These are phyloP conservation scores for Capsicum rhomboideum DNA, from an alignment of 257 asterid species.

Conservation along the genomic window DNA sequence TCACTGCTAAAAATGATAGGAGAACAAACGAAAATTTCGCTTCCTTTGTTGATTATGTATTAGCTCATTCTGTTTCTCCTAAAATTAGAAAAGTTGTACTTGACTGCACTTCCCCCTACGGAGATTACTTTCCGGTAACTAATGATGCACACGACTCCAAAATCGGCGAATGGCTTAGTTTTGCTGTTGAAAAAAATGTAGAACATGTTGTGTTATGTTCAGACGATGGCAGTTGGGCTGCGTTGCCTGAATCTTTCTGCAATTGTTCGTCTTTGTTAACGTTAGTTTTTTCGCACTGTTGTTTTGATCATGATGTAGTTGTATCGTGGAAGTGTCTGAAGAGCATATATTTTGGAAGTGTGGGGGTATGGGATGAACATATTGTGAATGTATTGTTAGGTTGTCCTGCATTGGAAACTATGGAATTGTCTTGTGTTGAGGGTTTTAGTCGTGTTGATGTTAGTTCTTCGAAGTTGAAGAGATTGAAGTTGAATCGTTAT, in stretches of 20 bases:
- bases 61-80: not conserved
- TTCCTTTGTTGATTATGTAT: not conserved
- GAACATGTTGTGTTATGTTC: not conserved
- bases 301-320: not conserved
- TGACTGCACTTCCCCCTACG: not conserved
- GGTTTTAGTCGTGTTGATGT: not conserved
- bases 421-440: too few species aligned
- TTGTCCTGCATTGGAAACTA: not conserved
- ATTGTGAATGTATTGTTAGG: not conserved
- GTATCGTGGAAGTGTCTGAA: not conserved
- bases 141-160: not conserved
- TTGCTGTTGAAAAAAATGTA: not conserved
- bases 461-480: not conserved
- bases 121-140: not conserved
- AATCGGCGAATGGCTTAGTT: not conserved
- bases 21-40: not conserved
- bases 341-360: not conserved
- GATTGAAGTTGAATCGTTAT: not conserved
- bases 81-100: not conserved
- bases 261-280: not conserved
- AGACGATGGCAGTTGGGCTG: not conserved
- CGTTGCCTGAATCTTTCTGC: not conserved
- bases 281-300: not conserved
- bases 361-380: not conserved
- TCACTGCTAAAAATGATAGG: not conserved